Evolutionary conservation across 176 grass and related monocot genomes (phyloP).

Genomic region (Musa itinerans): DNA sequence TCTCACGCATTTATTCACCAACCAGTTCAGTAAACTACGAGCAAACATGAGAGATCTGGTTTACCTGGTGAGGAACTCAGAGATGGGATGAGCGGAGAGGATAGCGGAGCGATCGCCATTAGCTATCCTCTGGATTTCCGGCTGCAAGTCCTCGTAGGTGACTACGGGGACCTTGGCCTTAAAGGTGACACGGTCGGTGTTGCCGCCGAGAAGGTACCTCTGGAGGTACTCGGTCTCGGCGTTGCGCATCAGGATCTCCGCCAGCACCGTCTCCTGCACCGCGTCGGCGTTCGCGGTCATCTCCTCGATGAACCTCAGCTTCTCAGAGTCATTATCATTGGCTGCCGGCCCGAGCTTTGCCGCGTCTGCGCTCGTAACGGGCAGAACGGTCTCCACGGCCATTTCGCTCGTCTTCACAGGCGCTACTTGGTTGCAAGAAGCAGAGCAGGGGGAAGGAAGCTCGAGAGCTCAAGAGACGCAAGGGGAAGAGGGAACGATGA

Average conservation of each 20-base stretch:
- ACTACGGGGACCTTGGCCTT: too few species aligned
- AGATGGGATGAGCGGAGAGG: too few species aligned
- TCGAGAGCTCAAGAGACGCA: too few species aligned
- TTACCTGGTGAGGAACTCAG: slow-evolving; percentile 46
- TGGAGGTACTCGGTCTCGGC: slow-evolving; percentile 48
- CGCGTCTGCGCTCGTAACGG: slow-evolving; percentile 8
- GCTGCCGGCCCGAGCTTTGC: not conserved
- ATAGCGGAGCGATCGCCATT: too few species aligned
- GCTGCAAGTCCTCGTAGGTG: too few species aligned
- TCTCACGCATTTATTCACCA: not conserved
- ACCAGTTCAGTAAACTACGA: not conserved
- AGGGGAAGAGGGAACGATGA: too few species aligned
- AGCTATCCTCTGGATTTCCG: too few species aligned
- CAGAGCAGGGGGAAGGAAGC: too few species aligned
- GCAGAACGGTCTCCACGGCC: slow-evolving; percentile 15
- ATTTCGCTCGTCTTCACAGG: too few species aligned
- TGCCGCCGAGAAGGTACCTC: slow-evolving; percentile 25
- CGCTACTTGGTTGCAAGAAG: too few species aligned
- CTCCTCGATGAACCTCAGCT: too few species aligned
- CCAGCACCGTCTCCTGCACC: slow-evolving; percentile 31
- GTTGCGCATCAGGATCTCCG: slow-evolving; percentile 42
- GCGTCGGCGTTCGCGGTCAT: too few species aligned
- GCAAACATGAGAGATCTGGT: not conserved
- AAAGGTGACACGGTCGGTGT: slow-evolving; percentile 8
- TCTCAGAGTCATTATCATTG: not conserved